Base-by-base conservation (phyloP, 768 basidiomycete genomes). In the Mycena capillaripes region DNA sequence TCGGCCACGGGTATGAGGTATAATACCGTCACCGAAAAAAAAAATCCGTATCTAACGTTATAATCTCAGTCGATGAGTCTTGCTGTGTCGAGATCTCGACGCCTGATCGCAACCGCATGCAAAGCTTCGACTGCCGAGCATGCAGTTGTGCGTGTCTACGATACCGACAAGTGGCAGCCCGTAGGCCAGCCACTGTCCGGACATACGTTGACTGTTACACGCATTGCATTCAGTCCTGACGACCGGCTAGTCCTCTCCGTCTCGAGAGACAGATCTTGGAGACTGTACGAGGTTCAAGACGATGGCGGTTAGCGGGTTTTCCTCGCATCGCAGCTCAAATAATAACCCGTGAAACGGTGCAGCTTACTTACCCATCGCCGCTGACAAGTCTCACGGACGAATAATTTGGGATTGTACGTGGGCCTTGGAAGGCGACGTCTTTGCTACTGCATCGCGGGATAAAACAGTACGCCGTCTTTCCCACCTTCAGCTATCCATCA, bases 361-460 rank as follows among this genome's bases (percentile, higher is more conserved):
- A 89, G 95, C 89, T 1, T 97, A 91, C 79, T 73, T 84, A 10
- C 90, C 92, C 3, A 77, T 92, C 25, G 89, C 90, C 6, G 87
- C 89, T 19, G 91, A 96, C 68, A 97, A 95, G 82, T 91, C 95
- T 0, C 98, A 99, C 81, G 89, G 89, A 1, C 89, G 98, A 44
- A 98, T 99, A 77, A 93, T 99, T 40, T 97, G 98, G 96, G 98
- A 99, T 79, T 95, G 94, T 77, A 90, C 91, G 17, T 99, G 97
- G 96, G 87, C 93, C 1, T 78, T 83, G 1, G 92, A 95, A 75
- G 91, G 91, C 9, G 88, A 91, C 75, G 77, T 93, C 19, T 99
- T 99, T 78, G 97, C 92, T 14, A 99, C 98, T 3, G 97, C 95
- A 1, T 97, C 97, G 3, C 89, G 98, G 50, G 98, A 99, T 82